Percentiles rank a stretch among this genome's conserved stretches.
Evolutionary conservation across 2,329 filamentous ascomycete species (phyloP).

Genomic region (Sarocladium kiliense): DNA sequence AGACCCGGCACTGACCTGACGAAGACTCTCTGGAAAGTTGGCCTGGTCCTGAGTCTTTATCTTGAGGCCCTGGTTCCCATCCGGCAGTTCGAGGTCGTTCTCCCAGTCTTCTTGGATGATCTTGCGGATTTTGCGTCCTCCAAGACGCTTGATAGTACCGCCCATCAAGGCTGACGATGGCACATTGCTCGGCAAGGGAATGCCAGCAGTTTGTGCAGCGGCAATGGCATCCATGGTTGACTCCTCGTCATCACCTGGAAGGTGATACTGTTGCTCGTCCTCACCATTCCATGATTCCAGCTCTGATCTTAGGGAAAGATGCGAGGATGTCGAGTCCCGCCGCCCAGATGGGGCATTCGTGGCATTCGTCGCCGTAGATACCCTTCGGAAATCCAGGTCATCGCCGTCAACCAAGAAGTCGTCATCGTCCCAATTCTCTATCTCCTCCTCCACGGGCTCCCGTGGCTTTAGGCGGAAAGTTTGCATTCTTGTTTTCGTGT

Average conservation of each 20-base stretch:
- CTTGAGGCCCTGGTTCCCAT: conserved; percentile 51
- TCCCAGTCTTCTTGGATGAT: conserved; percentile 77
- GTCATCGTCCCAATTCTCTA: conserved; percentile 78
- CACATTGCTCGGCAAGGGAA: conserved; percentile 82
- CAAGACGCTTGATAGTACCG: conserved; percentile 87
- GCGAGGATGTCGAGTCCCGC: conserved; percentile 76
- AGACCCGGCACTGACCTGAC: conserved; percentile 58
- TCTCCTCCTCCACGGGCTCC: conserved; percentile 50
- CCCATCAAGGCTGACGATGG: conserved; percentile 85
- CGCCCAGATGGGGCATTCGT: conserved; percentile 39
- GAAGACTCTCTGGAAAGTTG: conserved; percentile 62
- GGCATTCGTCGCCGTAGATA: conserved; percentile 37
- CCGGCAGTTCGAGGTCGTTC: conserved; percentile 69
- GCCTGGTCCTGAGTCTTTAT: conserved; percentile 58
- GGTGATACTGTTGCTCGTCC: conserved; percentile 81
- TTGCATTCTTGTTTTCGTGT: conserved; percentile 40
- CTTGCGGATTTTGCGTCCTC: conserved; percentile 66
- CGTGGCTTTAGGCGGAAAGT: conserved; percentile 48
- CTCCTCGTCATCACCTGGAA: conserved; percentile 79
- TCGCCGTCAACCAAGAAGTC: conserved; percentile 67
- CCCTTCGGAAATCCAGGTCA: conserved; percentile 55
- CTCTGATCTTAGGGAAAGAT: conserved; percentile 76
- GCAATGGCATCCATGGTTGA: conserved; percentile 82
- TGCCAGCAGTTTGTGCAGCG: conserved; percentile 81
- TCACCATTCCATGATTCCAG: conserved; percentile 70